Conservation (phyloP, 306 rosid species). For the Trifolium subterraneum region DNA sequence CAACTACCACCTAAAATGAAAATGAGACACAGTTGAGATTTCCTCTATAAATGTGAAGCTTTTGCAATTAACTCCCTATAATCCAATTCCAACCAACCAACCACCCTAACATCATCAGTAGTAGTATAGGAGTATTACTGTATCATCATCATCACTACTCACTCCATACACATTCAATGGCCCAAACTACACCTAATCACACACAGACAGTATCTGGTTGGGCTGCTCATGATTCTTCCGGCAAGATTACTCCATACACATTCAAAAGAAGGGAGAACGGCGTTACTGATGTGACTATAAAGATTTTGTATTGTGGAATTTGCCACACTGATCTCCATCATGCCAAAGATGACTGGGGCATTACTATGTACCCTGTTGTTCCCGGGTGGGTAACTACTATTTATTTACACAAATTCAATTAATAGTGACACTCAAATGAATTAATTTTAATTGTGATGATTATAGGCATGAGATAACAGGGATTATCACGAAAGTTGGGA, state of each 20-base stretch:
- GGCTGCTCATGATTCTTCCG: slow-evolving; percentile 88
- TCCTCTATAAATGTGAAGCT: too few species aligned
- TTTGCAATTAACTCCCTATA: too few species aligned
- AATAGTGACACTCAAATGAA: too few species aligned
- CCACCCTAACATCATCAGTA: too few species aligned
- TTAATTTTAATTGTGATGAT: neutral
- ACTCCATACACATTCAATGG: too few species aligned
- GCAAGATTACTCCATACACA: slow-evolving; percentile 61
- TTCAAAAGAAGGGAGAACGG: slow-evolving; percentile 79
- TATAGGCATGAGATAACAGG: slow-evolving; percentile 76
- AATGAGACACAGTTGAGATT: too few species aligned
- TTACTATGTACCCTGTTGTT: slow-evolving; percentile 76
- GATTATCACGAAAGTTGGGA: slow-evolving; percentile 67
- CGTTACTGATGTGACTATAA: slow-evolving; percentile 63
- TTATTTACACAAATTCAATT: too few species aligned
- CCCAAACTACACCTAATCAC: slow-evolving; percentile 71
- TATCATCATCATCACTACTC: too few species aligned
- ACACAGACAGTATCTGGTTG: slow-evolving; percentile 73
- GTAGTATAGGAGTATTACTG: too few species aligned
- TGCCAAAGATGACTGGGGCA: slow-evolving; percentile 72
- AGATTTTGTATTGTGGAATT: slow-evolving; percentile 69
- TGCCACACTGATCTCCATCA: slow-evolving; percentile 82
- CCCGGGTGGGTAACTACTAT: slow-evolving; percentile 64
- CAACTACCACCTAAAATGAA: too few species aligned
- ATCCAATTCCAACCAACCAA: too few species aligned